Evolutionary conservation across 2,329 filamentous ascomycete genomes (phyloP).

Genomic region (Fonsecaea multimorphosa): DNA sequence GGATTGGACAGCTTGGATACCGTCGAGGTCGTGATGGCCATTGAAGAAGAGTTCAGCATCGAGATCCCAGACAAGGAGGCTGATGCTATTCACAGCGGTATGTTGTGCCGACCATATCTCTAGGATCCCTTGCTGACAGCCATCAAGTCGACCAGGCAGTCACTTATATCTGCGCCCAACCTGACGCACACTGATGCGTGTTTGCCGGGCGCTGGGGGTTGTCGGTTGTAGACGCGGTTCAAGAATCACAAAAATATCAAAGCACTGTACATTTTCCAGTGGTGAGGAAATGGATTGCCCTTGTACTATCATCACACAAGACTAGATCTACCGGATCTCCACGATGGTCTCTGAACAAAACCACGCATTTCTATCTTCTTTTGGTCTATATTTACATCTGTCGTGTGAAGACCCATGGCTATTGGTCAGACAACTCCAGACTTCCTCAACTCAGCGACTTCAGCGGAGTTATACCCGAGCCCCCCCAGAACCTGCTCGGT

Average conservation of each 20-base stretch:
- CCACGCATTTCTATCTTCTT: neutral
- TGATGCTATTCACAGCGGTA: slow-evolving; percentile 92
- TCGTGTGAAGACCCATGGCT: neutral
- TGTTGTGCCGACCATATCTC: slow-evolving; percentile 46
- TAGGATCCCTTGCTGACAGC: slow-evolving; percentile 38
- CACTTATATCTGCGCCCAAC: slow-evolving; percentile 90
- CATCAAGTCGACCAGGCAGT: slow-evolving; percentile 86
- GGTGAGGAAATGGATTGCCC: slow-evolving; percentile 29
- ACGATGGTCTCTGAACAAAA: slow-evolving; percentile 29
- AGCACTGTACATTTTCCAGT: slow-evolving; percentile 36
- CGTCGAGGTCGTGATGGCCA: slow-evolving; percentile 99
- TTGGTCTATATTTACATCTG: slow-evolving; percentile 19
- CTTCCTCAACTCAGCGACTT: slow-evolving; percentile 36
- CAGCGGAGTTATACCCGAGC: slow-evolving; percentile 32
- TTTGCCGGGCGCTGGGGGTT: slow-evolving; percentile 4
- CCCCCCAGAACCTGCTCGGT: slow-evolving; percentile 32
- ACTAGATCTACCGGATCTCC: slow-evolving; percentile 35
- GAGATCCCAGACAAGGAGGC: slow-evolving; percentile 98
- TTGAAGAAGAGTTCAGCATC: slow-evolving; percentile 96
- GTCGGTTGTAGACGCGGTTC: slow-evolving; percentile 26
- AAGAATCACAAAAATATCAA: slow-evolving; percentile 29
- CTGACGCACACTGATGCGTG: slow-evolving; percentile 63
- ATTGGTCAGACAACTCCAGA: slow-evolving; percentile 31
- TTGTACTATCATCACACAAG: slow-evolving; percentile 36
- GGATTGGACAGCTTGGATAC: slow-evolving; percentile 97